These are phyloP conservation scores for Xylariaceae sp. DNA, from an alignment of 2,329 filamentous ascomycete species.

Conservation along the genomic window DNA sequence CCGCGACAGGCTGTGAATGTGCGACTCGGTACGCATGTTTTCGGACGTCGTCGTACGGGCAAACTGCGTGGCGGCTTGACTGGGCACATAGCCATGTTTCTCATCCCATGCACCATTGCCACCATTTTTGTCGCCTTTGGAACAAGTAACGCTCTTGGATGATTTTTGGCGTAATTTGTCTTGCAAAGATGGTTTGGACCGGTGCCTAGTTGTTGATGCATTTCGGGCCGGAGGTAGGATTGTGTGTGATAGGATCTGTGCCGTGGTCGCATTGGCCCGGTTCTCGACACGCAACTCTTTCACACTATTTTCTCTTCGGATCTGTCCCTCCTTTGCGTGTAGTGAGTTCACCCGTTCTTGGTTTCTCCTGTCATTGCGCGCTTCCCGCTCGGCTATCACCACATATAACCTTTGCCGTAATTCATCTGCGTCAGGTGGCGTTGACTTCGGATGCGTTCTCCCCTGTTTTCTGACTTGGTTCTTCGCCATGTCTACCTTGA, in stretches of 20 bases:
- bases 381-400: conserved; percentile 51
- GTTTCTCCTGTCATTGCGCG: conserved; percentile 36
- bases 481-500: conserved; percentile 6
- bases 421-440: conserved; percentile 54
- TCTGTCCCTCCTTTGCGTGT: conserved; percentile 13
- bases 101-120: conserved; percentile 1
- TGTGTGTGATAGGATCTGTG: background rate
- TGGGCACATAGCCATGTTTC: conserved; percentile 50
- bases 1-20: conserved; percentile 42
- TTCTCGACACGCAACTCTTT: conserved; percentile 11
- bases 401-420: conserved; percentile 50
- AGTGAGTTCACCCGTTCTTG: conserved; percentile 28
- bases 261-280: background rate
- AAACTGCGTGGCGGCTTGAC: conserved; percentile 55
- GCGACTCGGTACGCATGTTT: conserved; percentile 33
- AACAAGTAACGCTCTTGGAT: conserved; percentile 3
- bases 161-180: conserved; percentile 21
- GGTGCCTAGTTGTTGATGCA: conserved; percentile 6
- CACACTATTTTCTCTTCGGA: conserved; percentile 9
- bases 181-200: conserved; percentile 17
- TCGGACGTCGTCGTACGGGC: conserved; percentile 50
- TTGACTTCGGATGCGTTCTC: conserved; percentile 22
- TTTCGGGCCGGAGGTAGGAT: background rate
- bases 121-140: background rate
- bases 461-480: conserved; percentile 9